A percentile compares a stretch with the other conserved stretches of the same genome.
phyloP scores from a whole-genome alignment of 768 basidiomycete genomes.

The Naganishia randhawae region DNA sequence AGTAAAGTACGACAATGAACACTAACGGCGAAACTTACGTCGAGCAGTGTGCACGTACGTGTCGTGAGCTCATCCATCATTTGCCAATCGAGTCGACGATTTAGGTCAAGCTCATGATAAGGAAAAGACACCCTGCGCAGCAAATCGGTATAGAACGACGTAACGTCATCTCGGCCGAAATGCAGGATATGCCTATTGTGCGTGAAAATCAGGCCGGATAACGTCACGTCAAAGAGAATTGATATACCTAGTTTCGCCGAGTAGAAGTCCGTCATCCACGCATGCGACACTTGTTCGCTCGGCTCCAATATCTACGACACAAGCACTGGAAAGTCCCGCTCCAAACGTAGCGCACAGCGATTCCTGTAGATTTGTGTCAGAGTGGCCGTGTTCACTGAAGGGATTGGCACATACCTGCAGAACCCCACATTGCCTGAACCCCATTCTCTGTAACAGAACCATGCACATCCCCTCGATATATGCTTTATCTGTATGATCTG shows the following conservation, averaged over 20 bases:
- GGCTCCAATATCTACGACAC: conserved; percentile 92
- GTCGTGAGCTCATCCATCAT: conserved; percentile 88
- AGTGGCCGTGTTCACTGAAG: neutral
- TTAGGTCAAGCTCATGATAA: conserved; percentile 75
- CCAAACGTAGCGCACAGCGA: conserved; percentile 89
- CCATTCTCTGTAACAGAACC: conserved; percentile 70
- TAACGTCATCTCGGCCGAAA: conserved; percentile 93
- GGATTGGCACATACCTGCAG: conserved; percentile 65
- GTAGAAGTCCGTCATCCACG: conserved; percentile 86
- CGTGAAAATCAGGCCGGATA: neutral
- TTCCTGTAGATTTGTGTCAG: conserved; percentile 59
- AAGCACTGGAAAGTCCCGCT: conserved; percentile 88
- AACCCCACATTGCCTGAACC: conserved; percentile 86
- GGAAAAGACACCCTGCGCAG: conserved; percentile 79
- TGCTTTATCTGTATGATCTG: conserved; percentile 80
- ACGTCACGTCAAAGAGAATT: neutral
- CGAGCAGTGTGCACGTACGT: conserved; percentile 75
- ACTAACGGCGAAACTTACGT: conserved; percentile 59
- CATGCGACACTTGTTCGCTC: conserved; percentile 78
- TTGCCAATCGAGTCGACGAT: conserved; percentile 75
- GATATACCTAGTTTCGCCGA: conserved; percentile 76
- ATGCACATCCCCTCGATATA: conserved; percentile 77
- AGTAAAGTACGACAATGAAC: neutral
- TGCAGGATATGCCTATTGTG: conserved; percentile 67
- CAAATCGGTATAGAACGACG: conserved; percentile 76